Evolutionary conservation across 2,329 filamentous ascomycete genomes (phyloP), one percentile per base, ranked within the genome.

Genomic region (Fusarium sp.): DNA sequence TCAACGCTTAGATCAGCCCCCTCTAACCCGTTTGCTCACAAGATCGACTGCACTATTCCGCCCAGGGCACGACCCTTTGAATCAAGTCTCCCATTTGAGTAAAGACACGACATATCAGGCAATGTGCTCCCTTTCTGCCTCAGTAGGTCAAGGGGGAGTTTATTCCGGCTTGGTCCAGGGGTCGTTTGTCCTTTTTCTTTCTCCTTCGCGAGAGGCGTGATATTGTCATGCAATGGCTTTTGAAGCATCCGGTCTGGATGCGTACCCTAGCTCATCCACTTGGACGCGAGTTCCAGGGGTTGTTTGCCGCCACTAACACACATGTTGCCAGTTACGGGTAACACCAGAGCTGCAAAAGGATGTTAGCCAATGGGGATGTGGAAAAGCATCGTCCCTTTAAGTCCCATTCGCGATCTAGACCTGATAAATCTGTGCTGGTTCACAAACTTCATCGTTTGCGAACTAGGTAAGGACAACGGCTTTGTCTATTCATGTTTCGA

Each of bases 31-130:
- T 61, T 60, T 56, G 12, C 27, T 46, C 48, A 42, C 15, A 54
- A 39, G 74, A 76, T 76, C 74, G 68, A 63, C 74, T 52, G 23
- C 39, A 62, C 63, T 59, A 68, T 73, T 66, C 38, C 67, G 64
- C 70, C 72, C 48, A 57, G 65, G 58, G 41, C 60, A 60, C 37
- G 37, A 73, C 57, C 56, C 60, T 70, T 67, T 57, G 69, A 66
- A 62, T 71, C 56, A 56, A 52, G 65, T 58, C 48, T 45, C 69
- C 49, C 41, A 48, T 70, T 66, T 66, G 42, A 56, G 70, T 62
- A 62, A 70, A 54, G 37, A 27, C 45, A 29, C 16, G 56, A 54
- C 66, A 69, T 33, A 60, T 70, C 70, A 63, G 54, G 60, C 35
- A 62, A 66, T 25, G 48, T 29, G 39, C 38, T 69, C 39, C 55